Base-by-base conservation (phyloP, 305 asterid genomes). In the Fraxinus sp. region DNA sequence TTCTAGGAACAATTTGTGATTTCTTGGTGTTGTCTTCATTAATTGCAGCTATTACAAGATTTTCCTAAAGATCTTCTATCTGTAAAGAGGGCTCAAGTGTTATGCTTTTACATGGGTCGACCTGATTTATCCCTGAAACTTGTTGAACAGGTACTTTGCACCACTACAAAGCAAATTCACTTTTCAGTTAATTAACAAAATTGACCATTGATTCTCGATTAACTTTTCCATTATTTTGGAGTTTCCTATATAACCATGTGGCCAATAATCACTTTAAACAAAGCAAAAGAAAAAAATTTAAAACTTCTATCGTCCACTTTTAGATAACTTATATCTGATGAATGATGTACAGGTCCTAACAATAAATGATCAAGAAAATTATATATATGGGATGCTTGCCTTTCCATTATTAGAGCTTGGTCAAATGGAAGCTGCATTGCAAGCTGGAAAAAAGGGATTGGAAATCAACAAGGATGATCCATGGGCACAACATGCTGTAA, bases 401-500 rank as follows among this genome's bases (percentile, higher is more conserved):
- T 96, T 96, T 89, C 83, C 98, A n/a, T 85, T 96, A 73, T 85
- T 96, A 75, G 99, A 96, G 93, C 96, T 96, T 70, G 97, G 98
- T 80, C 93, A 83, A 82, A 89, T 93, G 88, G 91, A 79, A 71
- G 98, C 91, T 70, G 99, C 99, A 26, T 93, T 91, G 80, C 83
- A 85, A 82, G 98, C 98, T 81, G 98, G 92, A 36, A 91, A 87
- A 80, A 89, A 66, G 83, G 99, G 97, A 80, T 90, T 89, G 43
- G 94, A 93, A 85, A 95, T 94, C 88, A 87, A 89, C 83, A 88
- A 87, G 80, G 89, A 91, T 33, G 99, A 96, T 88, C 78, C 97
- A 24, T 96, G 99, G 99, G 86, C 94, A 46, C 99, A 96, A 78
- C 99, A 96, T 87, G 97, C 98, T 1, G 99, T 96, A 86, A 93